Percentiles rank a stretch among this genome's conserved stretches.
Conservation (phyloP, 108 stramenopile genomes). For the Nannochloropsis oceanica region DNA sequence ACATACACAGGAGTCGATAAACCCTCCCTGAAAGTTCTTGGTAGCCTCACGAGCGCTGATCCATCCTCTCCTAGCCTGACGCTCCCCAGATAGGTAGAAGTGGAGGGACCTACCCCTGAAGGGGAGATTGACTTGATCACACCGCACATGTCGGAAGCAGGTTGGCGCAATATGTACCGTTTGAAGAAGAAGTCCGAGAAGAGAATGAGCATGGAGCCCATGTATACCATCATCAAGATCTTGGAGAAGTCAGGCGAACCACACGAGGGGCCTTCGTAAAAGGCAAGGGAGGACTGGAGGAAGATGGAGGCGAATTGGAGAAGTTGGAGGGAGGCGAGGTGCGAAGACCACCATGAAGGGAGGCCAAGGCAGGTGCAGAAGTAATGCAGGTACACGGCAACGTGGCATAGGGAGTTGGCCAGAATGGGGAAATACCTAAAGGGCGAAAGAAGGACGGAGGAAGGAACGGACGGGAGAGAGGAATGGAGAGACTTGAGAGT, state of each 20-base stretch:
- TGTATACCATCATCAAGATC: constrained; percentile 5
- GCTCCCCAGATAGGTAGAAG: not conserved
- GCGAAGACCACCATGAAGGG: constrained; percentile 7
- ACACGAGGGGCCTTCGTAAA: constrained; percentile 13
- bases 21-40: not conserved
- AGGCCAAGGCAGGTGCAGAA: constrained; percentile 5
- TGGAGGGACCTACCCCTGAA: not conserved
- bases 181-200: constrained; percentile 15
- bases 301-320: constrained; percentile 11
- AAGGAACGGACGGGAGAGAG: too few species aligned
- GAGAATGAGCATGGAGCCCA: constrained; percentile 9
- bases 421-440: constrained; percentile 18
- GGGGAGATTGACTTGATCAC: constrained; percentile 8
- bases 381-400: constrained; percentile 22
- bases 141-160: constrained; percentile 17
- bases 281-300: constrained; percentile 6
- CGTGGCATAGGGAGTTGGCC: constrained; percentile 16
- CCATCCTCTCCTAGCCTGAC: not conserved
- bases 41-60: not conserved
- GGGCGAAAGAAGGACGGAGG: too few species aligned
- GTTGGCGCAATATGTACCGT: constrained; percentile 1
- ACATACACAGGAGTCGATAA: not conserved
- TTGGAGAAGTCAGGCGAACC: constrained; percentile 18
- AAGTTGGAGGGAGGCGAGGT: constrained; percentile 16
- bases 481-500: too few species aligned